Evolutionary conservation across 306 rosid species (phyloP), one percentile per base, ranked within the genome.

Genomic region (Oxytropis ochrocephala): DNA sequence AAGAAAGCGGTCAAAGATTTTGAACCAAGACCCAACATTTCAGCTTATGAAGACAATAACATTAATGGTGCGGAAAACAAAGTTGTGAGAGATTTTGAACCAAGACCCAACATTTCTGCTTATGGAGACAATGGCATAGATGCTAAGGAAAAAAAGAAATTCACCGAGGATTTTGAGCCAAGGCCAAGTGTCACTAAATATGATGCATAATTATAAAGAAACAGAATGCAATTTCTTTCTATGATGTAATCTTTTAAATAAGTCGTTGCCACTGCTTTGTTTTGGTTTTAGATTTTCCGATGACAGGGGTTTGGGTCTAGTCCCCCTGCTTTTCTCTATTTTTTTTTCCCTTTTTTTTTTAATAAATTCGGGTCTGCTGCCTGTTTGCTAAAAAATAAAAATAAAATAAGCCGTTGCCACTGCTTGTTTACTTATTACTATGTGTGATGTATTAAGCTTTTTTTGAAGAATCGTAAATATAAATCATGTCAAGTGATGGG

Each of bases 21-120:
- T 35, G 52, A 75, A 19, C 73, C 79, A 19, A 75, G 73, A 10
- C 67, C 73, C 2, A 75, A 65, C 0, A 2, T 65, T 53, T 65
- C 67, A 4, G 13, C 51, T n/a, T 74, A 65, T 19, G 18, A 4
- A 6, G 65, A 38, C 0, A 21, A 24, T 44, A 2, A 6, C 0
- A 54, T 14, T 32, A 6, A 0, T 32, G 4, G 4, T 0, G 0
- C 29, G 17, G 62, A 73, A 6, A 72, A 59, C 5, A 8, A 64
- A 7, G 5, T 0, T 0, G 1, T 5, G 13, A 1, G 42, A 7
- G 72, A 74, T 29, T 64, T 75, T 55, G 73, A 75, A 44, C 73
- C 73, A 2, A 65, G 67, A 19, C 60, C 79, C 1, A 75, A 75
- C 0, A 0, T 65, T 64, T 75, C 73, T 2, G 67, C 61, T n/a